These are phyloP conservation scores for Aspergillus melleus DNA, from an alignment of 2,329 filamentous ascomycete species.

Conservation along the genomic window DNA sequence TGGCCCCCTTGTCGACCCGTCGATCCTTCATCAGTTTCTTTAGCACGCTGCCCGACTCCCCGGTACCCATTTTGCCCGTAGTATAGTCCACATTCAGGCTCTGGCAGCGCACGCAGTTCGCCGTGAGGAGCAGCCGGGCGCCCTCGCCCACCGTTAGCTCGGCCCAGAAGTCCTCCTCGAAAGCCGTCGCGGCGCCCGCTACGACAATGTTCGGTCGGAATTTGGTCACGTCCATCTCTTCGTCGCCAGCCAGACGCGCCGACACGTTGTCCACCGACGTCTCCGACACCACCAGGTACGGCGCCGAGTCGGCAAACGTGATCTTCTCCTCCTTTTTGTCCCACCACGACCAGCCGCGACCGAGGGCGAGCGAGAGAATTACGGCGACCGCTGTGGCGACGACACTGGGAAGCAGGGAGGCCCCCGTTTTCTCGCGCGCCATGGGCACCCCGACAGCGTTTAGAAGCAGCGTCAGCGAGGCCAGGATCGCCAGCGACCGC, in stretches of 20 bases:
- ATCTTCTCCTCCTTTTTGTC: slow-evolving; percentile 24
- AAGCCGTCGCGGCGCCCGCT: slow-evolving; percentile 56
- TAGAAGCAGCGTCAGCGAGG: slow-evolving; percentile 9
- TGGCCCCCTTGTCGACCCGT: slow-evolving; percentile 67
- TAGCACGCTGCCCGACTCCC: slow-evolving; percentile 61
- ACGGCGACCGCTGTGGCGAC: slow-evolving; percentile 7
- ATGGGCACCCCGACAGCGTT: slow-evolving; percentile 3
- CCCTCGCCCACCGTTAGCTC: slow-evolving; percentile 52
- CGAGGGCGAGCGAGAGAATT: slow-evolving; percentile 3
- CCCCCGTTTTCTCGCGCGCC: not conserved
- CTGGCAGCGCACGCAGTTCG: slow-evolving; percentile 68
- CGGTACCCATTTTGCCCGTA: slow-evolving; percentile 60
- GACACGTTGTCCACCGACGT: slow-evolving; percentile 69
- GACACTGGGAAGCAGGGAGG: not conserved
- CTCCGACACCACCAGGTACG: slow-evolving; percentile 70
- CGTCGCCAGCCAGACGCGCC: slow-evolving; percentile 50
- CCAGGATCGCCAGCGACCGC: slow-evolving; percentile 2
- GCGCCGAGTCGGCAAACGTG: slow-evolving; percentile 41
- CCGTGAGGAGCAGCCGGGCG: slow-evolving; percentile 58
- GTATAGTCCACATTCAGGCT: slow-evolving; percentile 72
- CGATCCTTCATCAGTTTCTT: slow-evolving; percentile 71
- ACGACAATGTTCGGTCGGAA: slow-evolving; percentile 75
- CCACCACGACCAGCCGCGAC: not conserved
- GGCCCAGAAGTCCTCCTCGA: slow-evolving; percentile 73
- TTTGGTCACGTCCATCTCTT: slow-evolving; percentile 63